These are phyloP conservation scores for Aspergillus mulundensis DNA, from an alignment of 495 filamentous ascomycete genomes.

Conservation along the genomic window DNA sequence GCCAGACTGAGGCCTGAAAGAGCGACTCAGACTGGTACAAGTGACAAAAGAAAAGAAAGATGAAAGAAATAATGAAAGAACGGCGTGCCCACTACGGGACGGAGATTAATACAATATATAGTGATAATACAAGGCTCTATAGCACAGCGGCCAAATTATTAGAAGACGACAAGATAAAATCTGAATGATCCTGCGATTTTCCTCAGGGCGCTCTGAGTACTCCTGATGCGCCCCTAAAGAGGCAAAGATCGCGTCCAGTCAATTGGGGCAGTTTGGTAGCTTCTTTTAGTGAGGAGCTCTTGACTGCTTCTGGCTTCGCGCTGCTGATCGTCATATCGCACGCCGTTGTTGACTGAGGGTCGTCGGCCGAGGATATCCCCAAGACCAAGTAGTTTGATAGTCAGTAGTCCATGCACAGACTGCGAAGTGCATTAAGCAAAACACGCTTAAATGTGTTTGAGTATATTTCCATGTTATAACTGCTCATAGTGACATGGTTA, in stretches of 20 bases:
- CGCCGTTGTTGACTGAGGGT: not conserved
- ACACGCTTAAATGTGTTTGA: not conserved
- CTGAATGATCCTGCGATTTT: not conserved
- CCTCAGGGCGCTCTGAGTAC: not conserved
- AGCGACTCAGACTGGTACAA: not conserved
- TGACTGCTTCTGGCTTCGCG: not conserved
- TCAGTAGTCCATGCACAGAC: no score
- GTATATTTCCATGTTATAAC: not conserved
- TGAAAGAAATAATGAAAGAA: not conserved
- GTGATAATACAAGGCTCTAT: not conserved
- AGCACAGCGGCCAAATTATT: not conserved
- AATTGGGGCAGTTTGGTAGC: not conserved
- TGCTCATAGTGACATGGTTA: not conserved
- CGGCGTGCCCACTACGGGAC: not conserved
- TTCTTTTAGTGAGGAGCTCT: not conserved
- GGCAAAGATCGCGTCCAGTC: slow-evolving; percentile 1
- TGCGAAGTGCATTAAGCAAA: no score
- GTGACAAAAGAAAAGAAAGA: not conserved
- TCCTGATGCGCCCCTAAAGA: not conserved
- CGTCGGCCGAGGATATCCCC: not conserved
- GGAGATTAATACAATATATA: not conserved
- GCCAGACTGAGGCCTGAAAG: not conserved
- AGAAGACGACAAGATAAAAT: not conserved
- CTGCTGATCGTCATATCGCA: slow-evolving; percentile 7
- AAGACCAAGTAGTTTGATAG: no score